phyloP scores from a whole-genome alignment of 352 stramenopile genomes.

The Phytophthora pisi region DNA sequence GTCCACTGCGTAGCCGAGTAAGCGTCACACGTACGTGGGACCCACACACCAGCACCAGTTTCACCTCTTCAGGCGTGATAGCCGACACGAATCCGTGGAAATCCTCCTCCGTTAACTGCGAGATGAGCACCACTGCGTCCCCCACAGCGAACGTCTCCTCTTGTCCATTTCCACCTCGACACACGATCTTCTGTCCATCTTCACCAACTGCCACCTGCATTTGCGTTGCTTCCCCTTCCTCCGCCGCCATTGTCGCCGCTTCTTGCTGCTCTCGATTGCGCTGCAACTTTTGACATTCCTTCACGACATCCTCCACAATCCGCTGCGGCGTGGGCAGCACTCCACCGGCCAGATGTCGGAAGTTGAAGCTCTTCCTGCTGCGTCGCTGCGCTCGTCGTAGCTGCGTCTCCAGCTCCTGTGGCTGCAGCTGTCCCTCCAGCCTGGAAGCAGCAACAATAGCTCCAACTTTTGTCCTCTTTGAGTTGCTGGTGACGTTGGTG shows the following conservation, averaged over 20 bases:
- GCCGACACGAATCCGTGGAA: slow-evolving; percentile 61
- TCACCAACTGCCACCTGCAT: slow-evolving; percentile 14
- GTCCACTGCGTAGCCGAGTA: slow-evolving; percentile 38
- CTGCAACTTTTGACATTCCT: slow-evolving; percentile 30
- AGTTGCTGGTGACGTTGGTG: slow-evolving; percentile 10
- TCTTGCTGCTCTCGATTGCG: slow-evolving; percentile 26
- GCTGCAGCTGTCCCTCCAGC: slow-evolving; percentile 3
- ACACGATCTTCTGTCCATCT: slow-evolving; percentile 23
- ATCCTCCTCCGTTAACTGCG: slow-evolving; percentile 58
- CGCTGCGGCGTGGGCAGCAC: slow-evolving; percentile 43
- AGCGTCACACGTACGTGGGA: slow-evolving; percentile 39
- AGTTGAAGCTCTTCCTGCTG: slow-evolving; percentile 55
- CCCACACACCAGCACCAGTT: slow-evolving; percentile 61
- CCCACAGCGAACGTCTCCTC: slow-evolving; percentile 46
- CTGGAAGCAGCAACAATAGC: background rate
- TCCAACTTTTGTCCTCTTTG: slow-evolving; percentile 1
- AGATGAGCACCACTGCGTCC: slow-evolving; percentile 62
- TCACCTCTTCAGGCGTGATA: slow-evolving; percentile 41
- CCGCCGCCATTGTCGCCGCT: background rate
- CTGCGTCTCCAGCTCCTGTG: slow-evolving; percentile 29
- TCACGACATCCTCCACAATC: slow-evolving; percentile 48
- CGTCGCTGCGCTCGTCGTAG: slow-evolving; percentile 30
- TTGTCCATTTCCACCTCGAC: background rate
- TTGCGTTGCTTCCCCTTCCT: slow-evolving; percentile 4
- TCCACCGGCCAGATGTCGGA: slow-evolving; percentile 55